phyloP scores from a whole-genome alignment of 768 basidiomycete species.

The Mycena chlorophos region DNA sequence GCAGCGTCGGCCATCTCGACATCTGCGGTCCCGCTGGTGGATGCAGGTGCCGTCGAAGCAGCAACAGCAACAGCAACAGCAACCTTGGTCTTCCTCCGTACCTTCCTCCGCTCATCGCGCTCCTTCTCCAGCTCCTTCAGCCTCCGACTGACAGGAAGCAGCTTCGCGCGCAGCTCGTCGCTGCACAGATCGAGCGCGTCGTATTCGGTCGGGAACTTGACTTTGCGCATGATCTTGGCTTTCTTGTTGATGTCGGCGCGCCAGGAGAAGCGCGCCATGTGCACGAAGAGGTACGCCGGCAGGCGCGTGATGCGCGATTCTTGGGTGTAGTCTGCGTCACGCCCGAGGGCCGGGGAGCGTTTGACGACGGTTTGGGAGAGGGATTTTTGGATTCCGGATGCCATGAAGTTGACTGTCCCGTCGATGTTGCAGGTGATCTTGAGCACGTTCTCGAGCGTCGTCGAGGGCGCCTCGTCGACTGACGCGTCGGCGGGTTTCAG shows the following conservation, averaged over 20 bases:
- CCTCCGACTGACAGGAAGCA: slow-evolving; percentile 68
- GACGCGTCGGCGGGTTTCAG: slow-evolving; percentile 69
- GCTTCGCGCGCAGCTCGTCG: slow-evolving; percentile 71
- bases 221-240: slow-evolving; percentile 96
- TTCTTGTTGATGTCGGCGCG: slow-evolving; percentile 86
- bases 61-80: slow-evolving; percentile 29
- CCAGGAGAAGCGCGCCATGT: slow-evolving; percentile 98
- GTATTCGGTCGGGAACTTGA: slow-evolving; percentile 89
- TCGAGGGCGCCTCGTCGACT: slow-evolving; percentile 69
- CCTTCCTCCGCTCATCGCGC: slow-evolving; percentile 77
- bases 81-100: slow-evolving; percentile 71
- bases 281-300: slow-evolving; percentile 82
- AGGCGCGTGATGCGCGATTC: slow-evolving; percentile 80
- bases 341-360: slow-evolving; percentile 72
- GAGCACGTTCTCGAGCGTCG: slow-evolving; percentile 69
- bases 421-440: slow-evolving; percentile 94
- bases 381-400: slow-evolving; percentile 84
- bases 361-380: slow-evolving; percentile 89
- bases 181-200: slow-evolving; percentile 83
- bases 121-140: slow-evolving; percentile 84
- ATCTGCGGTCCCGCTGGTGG: slow-evolving; percentile 39
- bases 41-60: slow-evolving; percentile 8
- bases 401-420: slow-evolving; percentile 84
- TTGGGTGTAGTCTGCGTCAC: slow-evolving; percentile 80
- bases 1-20: slow-evolving; percentile 50